These are phyloP conservation scores for Colletotrichum echinochloae DNA, from an alignment of 2,329 filamentous ascomycete genomes.

Conservation along the genomic window DNA sequence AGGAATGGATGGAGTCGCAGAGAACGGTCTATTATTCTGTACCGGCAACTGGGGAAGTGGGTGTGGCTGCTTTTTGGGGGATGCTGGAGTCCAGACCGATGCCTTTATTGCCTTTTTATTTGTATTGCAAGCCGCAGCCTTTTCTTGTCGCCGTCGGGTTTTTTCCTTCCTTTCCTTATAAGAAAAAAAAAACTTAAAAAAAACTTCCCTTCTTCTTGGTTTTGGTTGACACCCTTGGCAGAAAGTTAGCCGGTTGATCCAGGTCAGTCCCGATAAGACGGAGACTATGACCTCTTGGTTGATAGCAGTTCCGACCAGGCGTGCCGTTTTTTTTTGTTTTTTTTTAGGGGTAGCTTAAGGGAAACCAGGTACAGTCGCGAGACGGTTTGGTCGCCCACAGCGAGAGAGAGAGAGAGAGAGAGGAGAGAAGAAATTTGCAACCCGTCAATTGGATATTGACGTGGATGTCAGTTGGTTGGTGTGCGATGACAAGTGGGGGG, in stretches of 20 bases:
- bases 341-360: slow-evolving; percentile 18
- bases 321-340: slow-evolving; percentile 37
- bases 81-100: neutral
- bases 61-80: neutral
- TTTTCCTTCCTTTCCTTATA: neutral
- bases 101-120: neutral
- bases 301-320: slow-evolving; percentile 11
- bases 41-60: neutral
- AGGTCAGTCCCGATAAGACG: slow-evolving; percentile 1
- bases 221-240: neutral
- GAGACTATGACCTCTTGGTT: neutral
- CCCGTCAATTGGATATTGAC: slow-evolving; percentile 34
- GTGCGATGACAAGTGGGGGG: slow-evolving; percentile 37
- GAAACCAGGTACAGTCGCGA: slow-evolving; percentile 1
- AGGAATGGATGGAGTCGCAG: neutral
- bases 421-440: slow-evolving; percentile 36
- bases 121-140: neutral
- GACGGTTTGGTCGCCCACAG: slow-evolving; percentile 1
- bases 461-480: slow-evolving; percentile 36
- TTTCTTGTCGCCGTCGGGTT: neutral
- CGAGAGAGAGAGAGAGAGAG: too few species aligned
- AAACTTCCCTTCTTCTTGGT: neutral
- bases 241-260: neutral
- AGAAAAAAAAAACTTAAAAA: too few species aligned
- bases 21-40: neutral